Evolutionary conservation across 352 stramenopile species (phyloP).

Genomic region (Globisporangium recalcitrans): DNA sequence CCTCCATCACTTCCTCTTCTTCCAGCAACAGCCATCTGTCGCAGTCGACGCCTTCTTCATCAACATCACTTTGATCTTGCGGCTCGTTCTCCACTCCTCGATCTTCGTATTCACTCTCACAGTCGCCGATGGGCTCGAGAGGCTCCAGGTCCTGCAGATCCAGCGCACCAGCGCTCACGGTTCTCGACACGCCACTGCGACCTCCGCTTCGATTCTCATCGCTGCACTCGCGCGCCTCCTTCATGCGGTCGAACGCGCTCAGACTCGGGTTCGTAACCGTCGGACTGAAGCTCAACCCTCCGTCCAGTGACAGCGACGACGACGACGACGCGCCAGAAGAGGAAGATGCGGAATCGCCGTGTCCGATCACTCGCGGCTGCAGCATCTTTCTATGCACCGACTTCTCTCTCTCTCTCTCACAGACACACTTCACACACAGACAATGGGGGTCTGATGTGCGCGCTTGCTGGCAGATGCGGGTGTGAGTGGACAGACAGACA

Average conservation of each 20-base stretch:
- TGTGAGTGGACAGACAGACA: not conserved
- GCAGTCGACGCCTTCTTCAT: not conserved
- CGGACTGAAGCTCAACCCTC: not conserved
- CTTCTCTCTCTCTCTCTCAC: not conserved
- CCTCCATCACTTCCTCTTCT: not conserved
- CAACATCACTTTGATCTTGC: not conserved
- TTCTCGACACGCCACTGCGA: not conserved
- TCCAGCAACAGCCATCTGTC: not conserved
- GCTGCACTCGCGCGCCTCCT: not conserved
- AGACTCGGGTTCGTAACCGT: conserved; percentile 5
- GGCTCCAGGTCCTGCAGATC: conserved; percentile 1
- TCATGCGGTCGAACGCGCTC: not conserved
- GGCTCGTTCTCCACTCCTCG: not conserved
- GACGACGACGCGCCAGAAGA: not conserved
- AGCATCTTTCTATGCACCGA: not conserved
- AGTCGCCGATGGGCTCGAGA: not conserved
- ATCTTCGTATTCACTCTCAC: not conserved
- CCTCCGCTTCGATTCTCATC: not conserved
- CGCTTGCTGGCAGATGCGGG: not conserved
- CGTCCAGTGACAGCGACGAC: not conserved
- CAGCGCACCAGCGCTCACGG: conserved; percentile 1
- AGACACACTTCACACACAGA: not conserved
- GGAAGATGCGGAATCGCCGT: not conserved
- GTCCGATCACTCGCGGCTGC: not conserved
- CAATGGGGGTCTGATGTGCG: not conserved